A percentile compares a stretch with the other conserved stretches of the same genome.
These are phyloP conservation scores for Leptographium lundbergii DNA, from an alignment of 2,329 filamentous ascomycete genomes.

Conservation along the genomic window DNA sequence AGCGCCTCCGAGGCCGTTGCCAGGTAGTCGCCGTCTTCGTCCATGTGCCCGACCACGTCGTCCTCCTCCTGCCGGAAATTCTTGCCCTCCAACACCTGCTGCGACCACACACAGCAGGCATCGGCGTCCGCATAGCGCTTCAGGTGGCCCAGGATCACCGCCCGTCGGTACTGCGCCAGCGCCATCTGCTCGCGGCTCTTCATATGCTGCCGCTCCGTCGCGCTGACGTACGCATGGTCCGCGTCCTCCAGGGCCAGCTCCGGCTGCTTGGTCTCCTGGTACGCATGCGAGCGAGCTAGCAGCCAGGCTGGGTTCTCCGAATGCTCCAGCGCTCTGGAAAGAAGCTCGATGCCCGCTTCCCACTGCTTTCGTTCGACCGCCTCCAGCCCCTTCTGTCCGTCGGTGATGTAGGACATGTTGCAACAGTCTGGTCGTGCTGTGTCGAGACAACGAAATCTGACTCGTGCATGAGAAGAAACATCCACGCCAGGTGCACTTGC, in stretches of 20 bases:
- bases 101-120: conserved; percentile 51
- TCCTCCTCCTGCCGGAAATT: conserved; percentile 22
- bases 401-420: conserved; percentile 36
- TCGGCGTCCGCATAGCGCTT: conserved; percentile 63
- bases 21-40: conserved; percentile 35
- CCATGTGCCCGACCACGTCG: conserved; percentile 24
- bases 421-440: not conserved
- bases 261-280: conserved; percentile 50
- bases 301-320: conserved; percentile 66
- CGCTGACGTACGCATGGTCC: conserved; percentile 49
- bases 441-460: not conserved
- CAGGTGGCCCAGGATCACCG: conserved; percentile 58
- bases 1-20: conserved; percentile 23
- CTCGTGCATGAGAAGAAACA: not conserved
- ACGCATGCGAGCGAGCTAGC: conserved; percentile 67
- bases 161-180: conserved; percentile 71
- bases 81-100: conserved; percentile 27
- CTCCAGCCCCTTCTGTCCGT: conserved; percentile 49
- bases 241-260: conserved; percentile 57
- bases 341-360: conserved; percentile 52
- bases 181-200: conserved; percentile 54
- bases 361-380: conserved; percentile 53
- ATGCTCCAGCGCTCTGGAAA: conserved; percentile 52
- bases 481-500: not conserved
- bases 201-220: conserved; percentile 51